A percentile compares a stretch with the other conserved stretches of the same genome.
phyloP scores from a whole-genome alignment of 2,329 filamentous ascomycete species.

The Ophiocordyceps robertsii region DNA sequence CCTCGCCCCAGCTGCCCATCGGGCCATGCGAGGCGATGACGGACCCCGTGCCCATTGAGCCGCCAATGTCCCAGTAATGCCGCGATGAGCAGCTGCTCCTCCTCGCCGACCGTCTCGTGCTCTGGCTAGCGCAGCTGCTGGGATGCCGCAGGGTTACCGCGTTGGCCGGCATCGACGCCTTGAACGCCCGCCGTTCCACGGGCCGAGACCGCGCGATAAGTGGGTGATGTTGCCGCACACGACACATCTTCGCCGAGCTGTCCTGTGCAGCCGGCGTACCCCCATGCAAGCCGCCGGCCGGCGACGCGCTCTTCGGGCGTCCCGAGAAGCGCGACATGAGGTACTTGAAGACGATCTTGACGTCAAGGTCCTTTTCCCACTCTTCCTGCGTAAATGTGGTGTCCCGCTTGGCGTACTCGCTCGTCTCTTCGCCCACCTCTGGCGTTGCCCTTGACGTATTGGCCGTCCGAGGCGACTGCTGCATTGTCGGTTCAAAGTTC shows the following conservation, averaged over 20 bases:
- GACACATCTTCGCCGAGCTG: constrained; percentile 61
- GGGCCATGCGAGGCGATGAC: constrained; percentile 52
- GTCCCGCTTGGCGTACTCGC: constrained; percentile 11
- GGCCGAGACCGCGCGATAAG: constrained; percentile 50
- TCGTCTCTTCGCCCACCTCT: constrained; percentile 8
- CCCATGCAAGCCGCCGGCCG: constrained; percentile 31
- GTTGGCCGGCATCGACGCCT: constrained; percentile 35
- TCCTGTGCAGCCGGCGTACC: constrained; percentile 44
- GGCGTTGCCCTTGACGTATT: constrained; percentile 18
- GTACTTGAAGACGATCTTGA: constrained; percentile 85
- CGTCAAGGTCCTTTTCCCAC: constrained; percentile 87
- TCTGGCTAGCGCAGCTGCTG: constrained; percentile 77
- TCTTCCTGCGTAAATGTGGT: constrained; percentile 55
- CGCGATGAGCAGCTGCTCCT: constrained; percentile 59
- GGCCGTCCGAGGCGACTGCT: constrained; percentile 20
- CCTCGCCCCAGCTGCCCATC: constrained; percentile 70
- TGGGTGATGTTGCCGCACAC: constrained; percentile 81
- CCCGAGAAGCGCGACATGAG: constrained; percentile 61
- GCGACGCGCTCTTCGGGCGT: constrained; percentile 25
- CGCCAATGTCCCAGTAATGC: constrained; percentile 88
- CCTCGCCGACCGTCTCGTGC: constrained; percentile 58
- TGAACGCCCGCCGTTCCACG: constrained; percentile 42
- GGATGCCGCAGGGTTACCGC: constrained; percentile 33
- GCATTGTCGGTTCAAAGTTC: constrained; percentile 36
- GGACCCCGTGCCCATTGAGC: constrained; percentile 63